Evolutionary conservation across 768 basidiomycete species (phyloP).

Genomic region (Pulveroboletus sp.): DNA sequence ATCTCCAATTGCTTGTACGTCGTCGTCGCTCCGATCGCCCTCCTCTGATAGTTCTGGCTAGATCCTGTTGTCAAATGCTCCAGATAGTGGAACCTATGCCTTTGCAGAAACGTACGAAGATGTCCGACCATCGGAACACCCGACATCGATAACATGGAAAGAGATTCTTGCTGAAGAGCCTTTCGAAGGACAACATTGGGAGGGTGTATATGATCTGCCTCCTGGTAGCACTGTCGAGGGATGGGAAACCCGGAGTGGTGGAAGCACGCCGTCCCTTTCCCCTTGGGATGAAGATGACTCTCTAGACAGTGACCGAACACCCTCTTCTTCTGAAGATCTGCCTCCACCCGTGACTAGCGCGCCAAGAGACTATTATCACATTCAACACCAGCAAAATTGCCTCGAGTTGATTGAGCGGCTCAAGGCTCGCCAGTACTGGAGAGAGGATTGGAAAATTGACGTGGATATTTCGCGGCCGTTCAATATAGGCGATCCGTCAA

Average conservation of each 20-base stretch:
- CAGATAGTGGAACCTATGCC: slow-evolving; percentile 43
- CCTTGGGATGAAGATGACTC: slow-evolving; percentile 54
- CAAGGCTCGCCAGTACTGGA: slow-evolving; percentile 69
- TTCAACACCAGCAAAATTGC: slow-evolving; percentile 22
- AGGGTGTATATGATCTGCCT: slow-evolving; percentile 58
- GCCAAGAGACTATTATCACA: background rate
- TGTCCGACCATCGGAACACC: slow-evolving; percentile 21
- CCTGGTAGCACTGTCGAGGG: slow-evolving; percentile 42
- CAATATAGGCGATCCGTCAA: slow-evolving; percentile 65
- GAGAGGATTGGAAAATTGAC: slow-evolving; percentile 55
- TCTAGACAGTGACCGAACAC: slow-evolving; percentile 15
- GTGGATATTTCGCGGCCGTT: slow-evolving; percentile 42
- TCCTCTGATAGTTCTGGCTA: slow-evolving; percentile 24
- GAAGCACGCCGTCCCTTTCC: slow-evolving; percentile 65
- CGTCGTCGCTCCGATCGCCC: no score
- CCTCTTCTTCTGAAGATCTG: slow-evolving; percentile 11
- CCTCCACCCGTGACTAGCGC: slow-evolving; percentile 3
- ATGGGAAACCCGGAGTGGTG: slow-evolving; percentile 44
- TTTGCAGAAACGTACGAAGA: slow-evolving; percentile 55
- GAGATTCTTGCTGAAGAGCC: slow-evolving; percentile 80
- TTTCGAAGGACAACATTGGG: slow-evolving; percentile 84
- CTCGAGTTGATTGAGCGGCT: slow-evolving; percentile 60
- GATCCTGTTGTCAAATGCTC: slow-evolving; percentile 55
- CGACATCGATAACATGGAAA: slow-evolving; percentile 59
- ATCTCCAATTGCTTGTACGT: slow-evolving; percentile 68